Evolutionary conservation across 768 basidiomycete species (phyloP), one percentile per base, ranked within the genome.

Genomic region (Kwoniella newhampshirensis): DNA sequence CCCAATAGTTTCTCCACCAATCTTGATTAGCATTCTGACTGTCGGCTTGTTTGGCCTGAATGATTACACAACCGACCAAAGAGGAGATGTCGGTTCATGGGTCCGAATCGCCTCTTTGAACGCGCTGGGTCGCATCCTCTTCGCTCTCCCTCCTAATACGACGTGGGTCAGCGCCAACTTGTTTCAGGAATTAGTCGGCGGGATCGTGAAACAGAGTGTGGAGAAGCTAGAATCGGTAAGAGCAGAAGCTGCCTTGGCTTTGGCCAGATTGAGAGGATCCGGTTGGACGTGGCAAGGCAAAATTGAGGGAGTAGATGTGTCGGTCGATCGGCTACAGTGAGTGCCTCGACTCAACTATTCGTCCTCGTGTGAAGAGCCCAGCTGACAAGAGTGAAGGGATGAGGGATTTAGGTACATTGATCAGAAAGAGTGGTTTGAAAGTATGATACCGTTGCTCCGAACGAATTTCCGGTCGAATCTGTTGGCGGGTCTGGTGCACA

Each of bases 1-100:
- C 45, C 12, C 17, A 3, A 3, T 32, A 58, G 56, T 51, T 3
- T 32, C 42, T 6, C 48, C 36, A 15, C 9, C 41, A 15, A 26
- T 44, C 35, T 40, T 58, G 15, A 15, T 6, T 0, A 7, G 45
- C 1, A 66, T 70, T 26, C 51, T 87, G 48, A 78, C 81, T 51
- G 81, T 82, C 18, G 61, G 78, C 25, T 74, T 86, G n/a, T 73
- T 70, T n/a, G 92, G 90, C 3, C 77, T 99, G 50, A 81, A 84
- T 18, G 93, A 99, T 78, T 99, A 98, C 71, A 87, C 89, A 4
- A 85, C 84, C 45, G 94, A 99, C 72, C 89, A 96, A 72, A 85
- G 94, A 63, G 94, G 94, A 3, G 96, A 99, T 71, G 87, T 99
- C 35, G 94, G 94, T 39, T 97, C 94, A 1, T 96, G 92, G 91